A percentile compares a stretch with the other conserved stretches of the same genome.
phyloP scores from a whole-genome alignment of 768 basidiomycete genomes.

The Lentinula lateritia region DNA sequence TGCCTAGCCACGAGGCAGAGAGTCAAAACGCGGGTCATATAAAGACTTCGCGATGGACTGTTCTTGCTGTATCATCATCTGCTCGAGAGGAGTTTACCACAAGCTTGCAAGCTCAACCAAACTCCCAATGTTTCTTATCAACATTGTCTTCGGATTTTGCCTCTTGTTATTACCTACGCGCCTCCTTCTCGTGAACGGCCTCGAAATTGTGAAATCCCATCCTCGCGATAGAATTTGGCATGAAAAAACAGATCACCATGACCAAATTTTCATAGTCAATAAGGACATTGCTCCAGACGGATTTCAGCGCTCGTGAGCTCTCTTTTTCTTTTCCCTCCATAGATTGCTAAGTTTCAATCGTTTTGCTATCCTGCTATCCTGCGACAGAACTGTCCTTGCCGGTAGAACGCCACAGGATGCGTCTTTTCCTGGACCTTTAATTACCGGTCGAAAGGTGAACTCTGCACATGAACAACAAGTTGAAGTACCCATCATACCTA shows the following conservation, averaged over 20 bases:
- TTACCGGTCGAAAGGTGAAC: conserved; percentile 23
- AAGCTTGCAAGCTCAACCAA: background rate
- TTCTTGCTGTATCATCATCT: too few species aligned
- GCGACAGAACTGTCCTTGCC: conserved; percentile 25
- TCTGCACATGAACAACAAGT: background rate
- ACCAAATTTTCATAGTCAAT: conserved; percentile 8
- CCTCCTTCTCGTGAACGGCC: background rate
- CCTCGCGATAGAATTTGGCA: background rate
- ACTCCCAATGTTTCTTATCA: too few species aligned
- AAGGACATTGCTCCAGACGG: conserved; percentile 8
- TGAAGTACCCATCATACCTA: conserved; percentile 1
- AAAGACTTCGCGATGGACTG: too few species aligned
- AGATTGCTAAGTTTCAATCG: background rate
- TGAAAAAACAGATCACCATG: background rate
- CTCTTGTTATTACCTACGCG: background rate
- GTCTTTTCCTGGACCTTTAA: conserved; percentile 24
- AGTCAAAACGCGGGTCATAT: too few species aligned
- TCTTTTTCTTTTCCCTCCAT: background rate
- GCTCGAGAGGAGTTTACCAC: too few species aligned
- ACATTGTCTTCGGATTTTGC: too few species aligned
- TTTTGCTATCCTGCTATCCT: too few species aligned
- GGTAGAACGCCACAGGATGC: conserved; percentile 14
- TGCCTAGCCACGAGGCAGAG: too few species aligned
- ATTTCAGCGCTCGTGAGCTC: conserved; percentile 8
- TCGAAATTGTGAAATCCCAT: background rate